A percentile compares a stretch with the other conserved stretches of the same genome.
phyloP scores from a whole-genome alignment of 495 filamentous ascomycete species.

The Aspergillus affinis region DNA sequence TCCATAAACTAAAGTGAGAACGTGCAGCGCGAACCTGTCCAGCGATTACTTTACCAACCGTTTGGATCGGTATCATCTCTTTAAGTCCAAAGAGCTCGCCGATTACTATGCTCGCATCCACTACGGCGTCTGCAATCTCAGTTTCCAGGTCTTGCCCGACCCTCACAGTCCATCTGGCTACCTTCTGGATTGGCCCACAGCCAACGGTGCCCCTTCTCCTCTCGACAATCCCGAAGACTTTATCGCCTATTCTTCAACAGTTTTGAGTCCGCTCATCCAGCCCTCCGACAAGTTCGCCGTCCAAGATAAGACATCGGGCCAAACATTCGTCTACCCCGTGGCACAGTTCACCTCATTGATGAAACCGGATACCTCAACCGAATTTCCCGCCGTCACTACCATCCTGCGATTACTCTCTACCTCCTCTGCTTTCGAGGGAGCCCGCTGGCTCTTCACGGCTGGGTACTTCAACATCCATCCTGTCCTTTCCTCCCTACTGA shows the following conservation, averaged over 20 bases:
- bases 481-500: constrained; percentile 71
- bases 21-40: constrained; percentile 77
- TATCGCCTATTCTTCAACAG: constrained; percentile 61
- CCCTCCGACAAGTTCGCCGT: constrained; percentile 36
- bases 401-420: constrained; percentile 66
- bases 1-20: neutral
- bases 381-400: constrained; percentile 74
- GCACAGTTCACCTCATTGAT: constrained; percentile 84
- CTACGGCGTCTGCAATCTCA: constrained; percentile 71
- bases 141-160: constrained; percentile 72
- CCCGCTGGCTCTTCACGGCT: constrained; percentile 92
- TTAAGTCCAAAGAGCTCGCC: constrained; percentile 72
- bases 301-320: constrained; percentile 35
- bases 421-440: constrained; percentile 56
- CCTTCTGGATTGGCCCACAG: constrained; percentile 71
- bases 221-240: constrained; percentile 67
- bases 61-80: constrained; percentile 92
- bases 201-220: constrained; percentile 71
- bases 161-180: constrained; percentile 60
- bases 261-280: constrained; percentile 65
- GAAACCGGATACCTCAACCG: constrained; percentile 77
- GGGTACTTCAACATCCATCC: constrained; percentile 98
- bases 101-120: constrained; percentile 82
- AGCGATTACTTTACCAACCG: constrained; percentile 95
- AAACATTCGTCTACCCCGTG: constrained; percentile 79